phyloP scores from a whole-genome alignment of 345 rosid genomes.

The Eucalyptus caleyi region DNA sequence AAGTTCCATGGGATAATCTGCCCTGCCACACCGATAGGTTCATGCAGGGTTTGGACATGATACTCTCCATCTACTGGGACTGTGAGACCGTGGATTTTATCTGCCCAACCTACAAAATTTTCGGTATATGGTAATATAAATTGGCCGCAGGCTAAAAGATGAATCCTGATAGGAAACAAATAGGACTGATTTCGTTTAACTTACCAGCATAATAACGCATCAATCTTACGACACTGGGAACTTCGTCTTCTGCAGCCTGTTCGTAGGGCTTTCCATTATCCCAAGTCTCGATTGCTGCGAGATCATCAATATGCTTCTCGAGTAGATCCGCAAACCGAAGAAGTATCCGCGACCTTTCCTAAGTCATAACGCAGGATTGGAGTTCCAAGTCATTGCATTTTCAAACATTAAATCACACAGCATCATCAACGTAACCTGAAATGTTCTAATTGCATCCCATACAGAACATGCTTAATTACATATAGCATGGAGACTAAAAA shows the following conservation, averaged over 20 bases:
- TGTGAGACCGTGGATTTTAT: conserved; percentile 20
- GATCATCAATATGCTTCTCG: conserved; percentile 68
- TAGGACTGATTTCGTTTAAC: background rate
- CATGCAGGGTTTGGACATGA: conserved; percentile 17
- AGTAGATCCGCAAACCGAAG: conserved; percentile 72
- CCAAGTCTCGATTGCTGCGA: conserved; percentile 94
- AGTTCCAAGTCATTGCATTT: background rate
- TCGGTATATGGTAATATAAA: background rate
- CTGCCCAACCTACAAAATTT: conserved; percentile 2
- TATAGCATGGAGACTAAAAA: background rate
- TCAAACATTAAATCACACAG: background rate
- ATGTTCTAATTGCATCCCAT: background rate
- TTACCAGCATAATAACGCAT: conserved; percentile 85
- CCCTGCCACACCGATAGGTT: conserved; percentile 18
- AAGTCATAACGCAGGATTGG: background rate
- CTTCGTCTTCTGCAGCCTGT: conserved; percentile 53
- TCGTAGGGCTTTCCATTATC: conserved; percentile 87
- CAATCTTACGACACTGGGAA: conserved; percentile 50
- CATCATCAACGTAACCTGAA: background rate
- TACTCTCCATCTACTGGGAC: conserved; percentile 1
- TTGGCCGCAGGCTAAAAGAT: background rate
- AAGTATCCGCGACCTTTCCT: conserved; percentile 79
- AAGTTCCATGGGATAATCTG: conserved; percentile 25
- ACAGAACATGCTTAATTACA: background rate
- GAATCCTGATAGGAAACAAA: background rate